A percentile compares a stretch with the other conserved stretches of the same genome.
Conservation (phyloP, 495 filamentous ascomycete species). For the Aspergillus bridgeri region DNA sequence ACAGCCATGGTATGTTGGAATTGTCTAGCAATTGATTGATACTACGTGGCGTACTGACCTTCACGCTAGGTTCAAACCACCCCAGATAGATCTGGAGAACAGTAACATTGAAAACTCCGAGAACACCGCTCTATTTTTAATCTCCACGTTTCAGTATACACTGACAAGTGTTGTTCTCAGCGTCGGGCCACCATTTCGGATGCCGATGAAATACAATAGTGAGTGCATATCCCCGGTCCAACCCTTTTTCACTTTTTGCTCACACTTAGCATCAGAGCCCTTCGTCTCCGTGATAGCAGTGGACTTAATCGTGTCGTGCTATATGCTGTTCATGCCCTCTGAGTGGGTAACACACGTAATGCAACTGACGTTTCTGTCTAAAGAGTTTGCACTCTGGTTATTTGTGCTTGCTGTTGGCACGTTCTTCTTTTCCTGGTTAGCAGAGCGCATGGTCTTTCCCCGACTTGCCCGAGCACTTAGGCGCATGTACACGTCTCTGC, state of each 20-base stretch:
- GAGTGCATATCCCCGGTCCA: constrained; percentile 25
- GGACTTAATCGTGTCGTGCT: constrained; percentile 60
- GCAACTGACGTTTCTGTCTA: constrained; percentile 76
- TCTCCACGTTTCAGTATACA: constrained; percentile 94
- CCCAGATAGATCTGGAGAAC: constrained; percentile 66
- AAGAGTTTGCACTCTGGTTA: constrained; percentile 67
- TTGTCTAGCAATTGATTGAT: neutral
- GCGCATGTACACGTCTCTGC: constrained; percentile 49
- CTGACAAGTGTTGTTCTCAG: constrained; percentile 83
- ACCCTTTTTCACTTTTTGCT: neutral
- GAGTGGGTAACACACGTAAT: constrained; percentile 67
- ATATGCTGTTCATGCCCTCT: constrained; percentile 74
- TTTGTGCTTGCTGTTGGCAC: constrained; percentile 63
- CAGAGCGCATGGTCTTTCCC: constrained; percentile 69
- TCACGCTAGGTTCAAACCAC: constrained; percentile 68
- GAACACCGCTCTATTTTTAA: constrained; percentile 83
- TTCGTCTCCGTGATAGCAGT: constrained; percentile 75
- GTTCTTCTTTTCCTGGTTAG: constrained; percentile 62
- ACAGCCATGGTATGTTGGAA: constrained; percentile 66
- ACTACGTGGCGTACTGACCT: constrained; percentile 8
- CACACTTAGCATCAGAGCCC: constrained; percentile 53
- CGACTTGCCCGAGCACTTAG: constrained; percentile 67
- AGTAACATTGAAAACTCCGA: constrained; percentile 86
- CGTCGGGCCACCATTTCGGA: constrained; percentile 84
- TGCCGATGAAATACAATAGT: constrained; percentile 77